phyloP scores from a whole-genome alignment of 2,329 filamentous ascomycete species.

The Paraphoma chrysanthemicola region DNA sequence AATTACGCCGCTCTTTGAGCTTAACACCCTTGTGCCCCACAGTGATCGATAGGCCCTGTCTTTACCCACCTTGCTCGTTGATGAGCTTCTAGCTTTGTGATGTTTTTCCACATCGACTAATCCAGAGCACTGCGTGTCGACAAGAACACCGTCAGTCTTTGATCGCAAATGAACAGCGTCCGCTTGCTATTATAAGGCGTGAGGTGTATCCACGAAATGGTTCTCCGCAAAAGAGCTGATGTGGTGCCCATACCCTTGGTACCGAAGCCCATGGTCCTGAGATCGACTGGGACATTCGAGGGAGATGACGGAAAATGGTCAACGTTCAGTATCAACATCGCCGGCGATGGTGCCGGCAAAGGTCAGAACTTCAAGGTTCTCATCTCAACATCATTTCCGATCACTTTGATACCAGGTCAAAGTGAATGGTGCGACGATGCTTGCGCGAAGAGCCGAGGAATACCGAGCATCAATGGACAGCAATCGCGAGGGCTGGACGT shows the following conservation, averaged over 20 bases:
- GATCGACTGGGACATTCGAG: constrained; percentile 35
- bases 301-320: constrained; percentile 54
- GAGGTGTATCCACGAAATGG: constrained; percentile 18
- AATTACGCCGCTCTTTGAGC: constrained; percentile 13
- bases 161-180: too few relatives aligned
- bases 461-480: constrained; percentile 21
- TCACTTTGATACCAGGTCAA: constrained; percentile 33
- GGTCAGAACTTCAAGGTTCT: constrained; percentile 48
- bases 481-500: constrained; percentile 29
- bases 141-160: too few relatives aligned
- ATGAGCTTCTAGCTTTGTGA: neutral
- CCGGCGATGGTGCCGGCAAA: constrained; percentile 30
- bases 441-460: constrained; percentile 39
- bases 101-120: neutral
- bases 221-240: constrained; percentile 28
- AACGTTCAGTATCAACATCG: constrained; percentile 49
- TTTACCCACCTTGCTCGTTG: constrained; percentile 19
- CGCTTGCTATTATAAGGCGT: too few relatives aligned
- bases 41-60: constrained; percentile 2
- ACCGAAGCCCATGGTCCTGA: constrained; percentile 20
- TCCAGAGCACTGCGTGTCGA: too few relatives aligned
- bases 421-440: constrained; percentile 33
- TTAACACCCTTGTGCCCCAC: constrained; percentile 19
- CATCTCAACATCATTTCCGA: constrained; percentile 37
- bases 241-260: constrained; percentile 13